phyloP scores from a whole-genome alignment of 306 rosid species.

The Malus asiatica region DNA sequence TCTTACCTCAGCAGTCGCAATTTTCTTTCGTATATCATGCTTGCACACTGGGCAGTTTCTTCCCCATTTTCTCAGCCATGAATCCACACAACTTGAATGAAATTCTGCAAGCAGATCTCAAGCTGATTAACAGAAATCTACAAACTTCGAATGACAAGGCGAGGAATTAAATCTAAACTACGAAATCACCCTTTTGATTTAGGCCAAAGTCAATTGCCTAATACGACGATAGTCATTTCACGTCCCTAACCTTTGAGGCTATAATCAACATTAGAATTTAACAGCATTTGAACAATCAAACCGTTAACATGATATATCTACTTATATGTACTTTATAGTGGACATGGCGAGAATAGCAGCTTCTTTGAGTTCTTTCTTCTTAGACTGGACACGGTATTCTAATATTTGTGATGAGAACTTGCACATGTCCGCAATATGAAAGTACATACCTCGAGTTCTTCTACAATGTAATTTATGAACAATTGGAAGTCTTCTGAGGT shows the following conservation, averaged over 20 bases:
- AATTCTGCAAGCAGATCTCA: slow-evolving; percentile 24
- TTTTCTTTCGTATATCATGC: slow-evolving; percentile 25
- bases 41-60: slow-evolving; percentile 37
- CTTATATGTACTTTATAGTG: too few species aligned
- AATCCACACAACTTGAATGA: slow-evolving; percentile 33
- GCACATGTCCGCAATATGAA: neutral
- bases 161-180: neutral
- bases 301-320: too few species aligned
- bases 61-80: slow-evolving; percentile 39
- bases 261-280: neutral
- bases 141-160: neutral
- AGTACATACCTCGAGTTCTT: neutral
- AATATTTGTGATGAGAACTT: neutral
- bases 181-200: neutral
- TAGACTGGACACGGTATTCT: neutral
- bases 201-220: neutral
- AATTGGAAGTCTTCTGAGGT: neutral
- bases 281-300: neutral
- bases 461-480: neutral
- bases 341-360: neutral
- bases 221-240: neutral
- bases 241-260: neutral
- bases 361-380: neutral
- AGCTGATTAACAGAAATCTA: neutral
- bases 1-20: slow-evolving; percentile 23